A percentile compares a stretch with the other conserved stretches of the same genome.
phyloP scores from a whole-genome alignment of 163 green algal species.

The Prototheca stagnorum region DNA sequence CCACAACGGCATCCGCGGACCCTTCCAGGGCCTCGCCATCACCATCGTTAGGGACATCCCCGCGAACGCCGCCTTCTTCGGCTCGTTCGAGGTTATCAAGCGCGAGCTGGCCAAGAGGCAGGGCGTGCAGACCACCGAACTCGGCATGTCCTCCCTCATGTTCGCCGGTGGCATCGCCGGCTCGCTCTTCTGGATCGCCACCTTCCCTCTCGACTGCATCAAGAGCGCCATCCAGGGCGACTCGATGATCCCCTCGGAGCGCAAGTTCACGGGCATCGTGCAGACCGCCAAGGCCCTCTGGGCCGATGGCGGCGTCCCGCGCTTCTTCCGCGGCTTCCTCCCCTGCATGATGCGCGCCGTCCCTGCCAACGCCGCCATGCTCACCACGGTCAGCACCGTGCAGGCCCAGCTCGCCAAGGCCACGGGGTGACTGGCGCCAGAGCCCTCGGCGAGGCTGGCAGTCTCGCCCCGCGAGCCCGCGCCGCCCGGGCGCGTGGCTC shows the following conservation, averaged over 20 bases:
- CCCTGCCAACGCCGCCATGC: conserved; percentile 79
- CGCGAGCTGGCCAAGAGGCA: conserved; percentile 5
- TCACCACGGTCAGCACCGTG: conserved; percentile 78
- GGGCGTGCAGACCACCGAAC: too few species aligned
- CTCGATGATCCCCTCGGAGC: conserved; percentile 46
- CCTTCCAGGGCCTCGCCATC: conserved; percentile 67
- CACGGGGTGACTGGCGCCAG: too few species aligned
- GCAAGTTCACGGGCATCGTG: conserved; percentile 53
- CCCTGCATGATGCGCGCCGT: conserved; percentile 74
- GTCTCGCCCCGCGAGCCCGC: too few species aligned
- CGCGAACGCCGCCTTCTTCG: conserved; percentile 83
- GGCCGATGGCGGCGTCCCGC: conserved; percentile 50
- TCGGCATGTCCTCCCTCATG: too few species aligned
- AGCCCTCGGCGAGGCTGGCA: too few species aligned
- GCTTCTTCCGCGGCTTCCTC: conserved; percentile 85
- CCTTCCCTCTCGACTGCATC: conserved; percentile 87
- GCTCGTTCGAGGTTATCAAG: conserved; percentile 87
- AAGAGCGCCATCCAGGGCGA: conserved; percentile 89
- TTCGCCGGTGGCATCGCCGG: conserved; percentile 44
- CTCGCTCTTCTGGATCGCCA: conserved; percentile 73
- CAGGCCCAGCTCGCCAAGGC: conserved; percentile 35
- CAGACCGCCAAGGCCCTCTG: conserved; percentile 13
- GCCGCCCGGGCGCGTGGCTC: too few species aligned
- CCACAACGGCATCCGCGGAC: conserved; percentile 51
- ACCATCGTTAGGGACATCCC: conserved; percentile 80